Conservation (phyloP, 208 protist genomes). For the Wallacemonas sp. region DNA sequence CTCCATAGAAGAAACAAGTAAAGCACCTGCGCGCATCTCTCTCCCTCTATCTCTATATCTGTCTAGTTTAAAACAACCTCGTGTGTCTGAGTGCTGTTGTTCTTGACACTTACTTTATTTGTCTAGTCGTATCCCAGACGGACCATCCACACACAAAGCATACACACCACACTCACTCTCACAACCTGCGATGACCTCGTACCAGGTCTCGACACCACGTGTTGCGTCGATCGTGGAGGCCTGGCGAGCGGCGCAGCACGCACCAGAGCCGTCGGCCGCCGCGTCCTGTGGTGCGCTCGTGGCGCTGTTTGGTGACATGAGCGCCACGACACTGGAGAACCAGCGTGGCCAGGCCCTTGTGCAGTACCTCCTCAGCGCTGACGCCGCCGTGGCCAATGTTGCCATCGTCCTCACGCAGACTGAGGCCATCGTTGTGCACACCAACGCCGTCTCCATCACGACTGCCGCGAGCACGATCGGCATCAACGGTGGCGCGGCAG, state of each 20-base stretch:
- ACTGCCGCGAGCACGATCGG: slow-evolving; percentile 14
- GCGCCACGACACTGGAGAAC: slow-evolving; percentile 73
- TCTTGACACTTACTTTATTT: too few relatives aligned
- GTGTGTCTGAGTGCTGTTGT: too few relatives aligned
- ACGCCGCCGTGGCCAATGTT: slow-evolving; percentile 42
- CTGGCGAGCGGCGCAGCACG: slow-evolving; percentile 35
- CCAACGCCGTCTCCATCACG: slow-evolving; percentile 19
- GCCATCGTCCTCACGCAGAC: slow-evolving; percentile 47
- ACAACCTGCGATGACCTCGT: slow-evolving; percentile 16
- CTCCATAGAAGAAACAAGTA: too few relatives aligned
- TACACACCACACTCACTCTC: background rate
- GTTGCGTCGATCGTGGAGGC: slow-evolving; percentile 37
- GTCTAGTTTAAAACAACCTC: too few relatives aligned
- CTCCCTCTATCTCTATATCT: too few relatives aligned
- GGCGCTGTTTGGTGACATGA: slow-evolving; percentile 64
- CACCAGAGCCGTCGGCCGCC: slow-evolving; percentile 25
- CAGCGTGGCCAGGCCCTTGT: slow-evolving; percentile 78
- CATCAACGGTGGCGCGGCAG: background rate
- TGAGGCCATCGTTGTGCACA: slow-evolving; percentile 49
- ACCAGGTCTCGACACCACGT: slow-evolving; percentile 49
- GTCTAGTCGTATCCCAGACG: too few relatives aligned
- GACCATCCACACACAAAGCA: too few relatives aligned
- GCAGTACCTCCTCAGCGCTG: slow-evolving; percentile 76
- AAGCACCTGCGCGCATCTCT: too few relatives aligned
- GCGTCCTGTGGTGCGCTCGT: slow-evolving; percentile 43